A percentile compares a stretch with the other conserved stretches of the same genome.
Conservation (phyloP, 208 protist species). For the Phytomonas francai region DNA sequence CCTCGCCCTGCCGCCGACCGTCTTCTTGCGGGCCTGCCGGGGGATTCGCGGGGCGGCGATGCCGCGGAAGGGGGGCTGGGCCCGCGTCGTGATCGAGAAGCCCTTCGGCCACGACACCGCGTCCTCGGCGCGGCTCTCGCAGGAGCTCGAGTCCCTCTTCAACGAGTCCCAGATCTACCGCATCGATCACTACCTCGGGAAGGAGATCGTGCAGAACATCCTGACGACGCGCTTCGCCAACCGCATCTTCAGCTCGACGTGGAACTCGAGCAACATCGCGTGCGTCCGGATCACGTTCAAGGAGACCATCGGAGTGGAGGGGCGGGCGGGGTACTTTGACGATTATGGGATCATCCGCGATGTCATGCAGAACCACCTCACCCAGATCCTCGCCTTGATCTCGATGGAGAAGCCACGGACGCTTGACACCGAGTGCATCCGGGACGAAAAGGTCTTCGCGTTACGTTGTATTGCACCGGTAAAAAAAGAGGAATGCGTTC, state of each 20-base stretch:
- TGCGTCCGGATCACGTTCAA: slow-evolving; percentile 92
- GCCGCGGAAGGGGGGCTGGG: slow-evolving; percentile 47
- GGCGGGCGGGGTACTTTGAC: slow-evolving; percentile 92
- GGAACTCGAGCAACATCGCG: slow-evolving; percentile 85
- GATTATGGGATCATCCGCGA: slow-evolving; percentile 91
- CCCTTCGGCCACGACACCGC: slow-evolving; percentile 88
- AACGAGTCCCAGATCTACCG: slow-evolving; percentile 87
- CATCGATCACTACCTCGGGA: slow-evolving; percentile 94
- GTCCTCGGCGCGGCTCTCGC: slow-evolving; percentile 66
- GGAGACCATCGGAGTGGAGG: slow-evolving; percentile 90
- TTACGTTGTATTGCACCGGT: slow-evolving; percentile 64
- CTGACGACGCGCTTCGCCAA: slow-evolving; percentile 91
- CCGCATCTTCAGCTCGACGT: slow-evolving; percentile 84
- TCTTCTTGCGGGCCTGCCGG: slow-evolving; percentile 52
- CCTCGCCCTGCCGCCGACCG: slow-evolving; percentile 82
- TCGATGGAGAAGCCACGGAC: slow-evolving; percentile 89
- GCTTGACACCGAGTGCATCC: slow-evolving; percentile 78
- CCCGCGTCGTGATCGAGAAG: slow-evolving; percentile 91
- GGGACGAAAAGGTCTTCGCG: slow-evolving; percentile 88
- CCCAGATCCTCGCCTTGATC: slow-evolving; percentile 89
- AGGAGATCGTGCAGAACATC: slow-evolving; percentile 94
- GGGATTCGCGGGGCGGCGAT: slow-evolving; percentile 53
- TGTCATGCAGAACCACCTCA: slow-evolving; percentile 92
- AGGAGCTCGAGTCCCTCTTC: slow-evolving; percentile 65
- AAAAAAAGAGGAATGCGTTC: slow-evolving; percentile 66